Conservation (phyloP, 352 stramenopile genomes). For the Saprolegnia diclina region DNA sequence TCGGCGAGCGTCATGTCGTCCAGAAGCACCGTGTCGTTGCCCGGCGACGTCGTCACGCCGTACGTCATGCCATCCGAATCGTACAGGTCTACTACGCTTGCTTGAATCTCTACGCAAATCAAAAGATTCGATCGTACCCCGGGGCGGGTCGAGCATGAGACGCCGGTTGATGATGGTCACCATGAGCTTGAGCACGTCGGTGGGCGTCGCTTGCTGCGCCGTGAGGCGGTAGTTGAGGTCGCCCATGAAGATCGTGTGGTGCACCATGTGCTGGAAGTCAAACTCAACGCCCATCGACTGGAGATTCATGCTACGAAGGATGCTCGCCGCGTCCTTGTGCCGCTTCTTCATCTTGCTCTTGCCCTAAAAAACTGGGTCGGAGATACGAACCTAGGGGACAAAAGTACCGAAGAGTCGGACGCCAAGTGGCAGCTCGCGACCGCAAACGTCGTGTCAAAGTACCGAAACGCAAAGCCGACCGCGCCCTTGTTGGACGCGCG, state of each 20-base stretch:
- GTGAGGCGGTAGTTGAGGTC: constrained; percentile 88
- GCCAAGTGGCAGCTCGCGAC: constrained; percentile 85
- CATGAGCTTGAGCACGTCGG: constrained; percentile 3
- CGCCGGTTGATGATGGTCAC: constrained; percentile 5
- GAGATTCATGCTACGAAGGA: constrained; percentile 75
- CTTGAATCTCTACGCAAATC: background rate
- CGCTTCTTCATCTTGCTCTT: constrained; percentile 58
- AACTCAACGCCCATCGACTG: constrained; percentile 77
- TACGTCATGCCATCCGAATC: background rate
- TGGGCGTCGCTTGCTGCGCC: constrained; percentile 10
- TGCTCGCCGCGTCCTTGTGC: constrained; percentile 77
- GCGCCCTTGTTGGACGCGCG: constrained; percentile 85
- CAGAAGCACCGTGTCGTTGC: constrained; percentile 10
- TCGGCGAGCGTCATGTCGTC: background rate
- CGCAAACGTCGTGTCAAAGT: constrained; percentile 79
- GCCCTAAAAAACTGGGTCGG: background rate
- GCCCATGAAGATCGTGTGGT: constrained; percentile 84
- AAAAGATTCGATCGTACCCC: background rate
- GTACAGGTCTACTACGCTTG: background rate
- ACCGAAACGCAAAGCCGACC: constrained; percentile 79
- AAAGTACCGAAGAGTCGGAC: constrained; percentile 64
- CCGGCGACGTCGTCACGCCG: background rate
- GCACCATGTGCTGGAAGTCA: constrained; percentile 68
- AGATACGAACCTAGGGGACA: too few species aligned
- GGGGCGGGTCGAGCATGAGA: background rate